phyloP scores from a whole-genome alignment of 208 protist species.

The Trypanosoma cruzi region DNA sequence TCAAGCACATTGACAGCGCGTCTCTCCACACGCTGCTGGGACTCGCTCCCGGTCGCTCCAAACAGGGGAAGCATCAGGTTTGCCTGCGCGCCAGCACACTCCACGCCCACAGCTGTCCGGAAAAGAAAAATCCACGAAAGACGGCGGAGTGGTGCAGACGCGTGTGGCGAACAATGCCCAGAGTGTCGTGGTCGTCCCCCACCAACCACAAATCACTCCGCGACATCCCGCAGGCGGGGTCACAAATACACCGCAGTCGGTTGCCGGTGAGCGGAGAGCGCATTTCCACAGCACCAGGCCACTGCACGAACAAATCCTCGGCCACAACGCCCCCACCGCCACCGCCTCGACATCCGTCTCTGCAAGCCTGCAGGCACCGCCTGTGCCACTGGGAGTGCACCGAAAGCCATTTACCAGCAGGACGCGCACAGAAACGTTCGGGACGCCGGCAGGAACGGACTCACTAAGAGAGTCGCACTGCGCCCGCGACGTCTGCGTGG shows the following conservation, averaged over 20 bases:
- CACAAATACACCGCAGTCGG: background rate
- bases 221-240: background rate
- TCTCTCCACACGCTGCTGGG: constrained; percentile 11
- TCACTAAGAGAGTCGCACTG: constrained; percentile 21
- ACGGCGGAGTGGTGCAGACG: constrained; percentile 29
- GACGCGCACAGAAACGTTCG: constrained; percentile 15
- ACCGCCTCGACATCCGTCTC: constrained; percentile 7
- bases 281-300: constrained; percentile 21
- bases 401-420: constrained; percentile 27
- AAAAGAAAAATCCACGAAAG: constrained; percentile 50
- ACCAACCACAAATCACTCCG: constrained; percentile 1
- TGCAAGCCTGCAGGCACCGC: constrained; percentile 6
- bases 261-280: constrained; percentile 13
- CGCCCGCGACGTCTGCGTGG: background rate
- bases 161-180: constrained; percentile 31
- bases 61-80: constrained; percentile 37
- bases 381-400: constrained; percentile 9
- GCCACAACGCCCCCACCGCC: background rate
- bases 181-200: constrained; percentile 33
- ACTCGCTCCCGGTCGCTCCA: background rate
- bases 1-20: constrained; percentile 18
- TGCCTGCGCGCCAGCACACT: constrained; percentile 42
- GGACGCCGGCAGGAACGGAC: constrained; percentile 8
- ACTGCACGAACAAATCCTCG: constrained; percentile 18
- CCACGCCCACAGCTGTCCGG: constrained; percentile 34